These are phyloP conservation scores for Nakaseomyces sp. DNA, from an alignment of 1,139 yeast species.

Conservation along the genomic window DNA sequence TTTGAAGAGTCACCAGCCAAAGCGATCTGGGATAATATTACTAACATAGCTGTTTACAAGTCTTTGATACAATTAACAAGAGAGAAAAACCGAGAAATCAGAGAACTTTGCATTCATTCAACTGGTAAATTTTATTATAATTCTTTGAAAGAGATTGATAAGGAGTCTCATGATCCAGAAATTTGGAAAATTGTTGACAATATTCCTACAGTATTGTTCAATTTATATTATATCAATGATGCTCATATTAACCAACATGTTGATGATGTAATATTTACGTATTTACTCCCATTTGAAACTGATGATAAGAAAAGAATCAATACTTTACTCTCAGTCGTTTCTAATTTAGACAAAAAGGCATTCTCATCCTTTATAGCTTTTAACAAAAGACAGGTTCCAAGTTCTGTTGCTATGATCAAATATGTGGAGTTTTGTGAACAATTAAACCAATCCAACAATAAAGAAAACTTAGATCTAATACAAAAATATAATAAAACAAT, in stretches of 20 bases:
- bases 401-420: slow-evolving; percentile 35
- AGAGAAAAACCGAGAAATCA: slow-evolving; percentile 60
- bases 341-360: slow-evolving; percentile 48
- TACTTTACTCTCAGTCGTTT: slow-evolving; percentile 44
- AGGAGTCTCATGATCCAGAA: slow-evolving; percentile 26
- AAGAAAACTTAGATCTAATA: slow-evolving; percentile 20
- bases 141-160: slow-evolving; percentile 18
- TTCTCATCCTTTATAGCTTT: slow-evolving; percentile 60
- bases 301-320: slow-evolving; percentile 43
- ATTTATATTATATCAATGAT: slow-evolving; percentile 70
- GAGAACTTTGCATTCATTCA: slow-evolving; percentile 50
- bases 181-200: slow-evolving; percentile 39
- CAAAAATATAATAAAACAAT: slow-evolving; percentile 46
- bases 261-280: slow-evolving; percentile 53
- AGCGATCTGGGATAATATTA: slow-evolving; percentile 38
- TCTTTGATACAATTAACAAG: slow-evolving; percentile 56
- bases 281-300: slow-evolving; percentile 46
- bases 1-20: slow-evolving; percentile 37
- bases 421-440: slow-evolving; percentile 34
- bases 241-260: slow-evolving; percentile 57
- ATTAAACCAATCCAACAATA: slow-evolving; percentile 12
- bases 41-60: slow-evolving; percentile 41
- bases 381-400: slow-evolving; percentile 56
- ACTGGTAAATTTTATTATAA: slow-evolving; percentile 46
- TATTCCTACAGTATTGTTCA: slow-evolving; percentile 61